Evolutionary conservation across 805 yeast species (phyloP).

Genomic region (Zygosaccharomyces kombuchaensis): DNA sequence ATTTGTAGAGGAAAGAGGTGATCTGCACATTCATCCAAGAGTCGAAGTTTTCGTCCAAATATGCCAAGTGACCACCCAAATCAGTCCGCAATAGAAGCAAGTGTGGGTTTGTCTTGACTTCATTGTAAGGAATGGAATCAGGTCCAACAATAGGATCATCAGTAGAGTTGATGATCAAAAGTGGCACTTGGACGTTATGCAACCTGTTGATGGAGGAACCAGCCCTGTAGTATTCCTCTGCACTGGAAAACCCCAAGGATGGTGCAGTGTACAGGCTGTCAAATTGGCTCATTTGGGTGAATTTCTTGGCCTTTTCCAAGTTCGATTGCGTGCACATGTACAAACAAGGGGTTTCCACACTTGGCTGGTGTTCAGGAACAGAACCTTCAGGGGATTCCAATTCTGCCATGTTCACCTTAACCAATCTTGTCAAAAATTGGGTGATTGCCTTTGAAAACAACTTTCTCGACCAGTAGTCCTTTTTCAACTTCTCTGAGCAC

Average conservation of each 20-base stretch:
- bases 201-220: slow-evolving; percentile 60
- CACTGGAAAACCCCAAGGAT: slow-evolving; percentile 58
- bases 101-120: slow-evolving; percentile 53
- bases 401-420: slow-evolving; percentile 43
- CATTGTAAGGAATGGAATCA: slow-evolving; percentile 46
- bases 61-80: slow-evolving; percentile 69
- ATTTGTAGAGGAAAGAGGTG: slow-evolving; percentile 39
- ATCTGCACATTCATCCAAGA: slow-evolving; percentile 47
- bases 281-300: slow-evolving; percentile 48
- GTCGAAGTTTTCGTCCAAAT: slow-evolving; percentile 40
- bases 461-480: slow-evolving; percentile 38
- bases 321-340: slow-evolving; percentile 33
- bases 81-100: slow-evolving; percentile 53
- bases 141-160: slow-evolving; percentile 64
- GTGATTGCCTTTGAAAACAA: slow-evolving; percentile 44
- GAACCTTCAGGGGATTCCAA: slow-evolving; percentile 29
- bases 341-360: slow-evolving; percentile 21
- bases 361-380: slow-evolving; percentile 18
- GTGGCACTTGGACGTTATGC: slow-evolving; percentile 55
- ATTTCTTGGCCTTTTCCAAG: slow-evolving; percentile 35
- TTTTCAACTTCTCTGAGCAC: slow-evolving; percentile 43
- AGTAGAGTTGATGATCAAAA: slow-evolving; percentile 51
- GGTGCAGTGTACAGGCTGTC: slow-evolving; percentile 60
- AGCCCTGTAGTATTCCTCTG: slow-evolving; percentile 58
- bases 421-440: slow-evolving; percentile 39